A percentile compares a stretch with the other conserved stretches of the same genome.
Evolutionary conservation across 2,329 filamentous ascomycete species (phyloP).

Genomic region (Tolypocladium guangdongense): DNA sequence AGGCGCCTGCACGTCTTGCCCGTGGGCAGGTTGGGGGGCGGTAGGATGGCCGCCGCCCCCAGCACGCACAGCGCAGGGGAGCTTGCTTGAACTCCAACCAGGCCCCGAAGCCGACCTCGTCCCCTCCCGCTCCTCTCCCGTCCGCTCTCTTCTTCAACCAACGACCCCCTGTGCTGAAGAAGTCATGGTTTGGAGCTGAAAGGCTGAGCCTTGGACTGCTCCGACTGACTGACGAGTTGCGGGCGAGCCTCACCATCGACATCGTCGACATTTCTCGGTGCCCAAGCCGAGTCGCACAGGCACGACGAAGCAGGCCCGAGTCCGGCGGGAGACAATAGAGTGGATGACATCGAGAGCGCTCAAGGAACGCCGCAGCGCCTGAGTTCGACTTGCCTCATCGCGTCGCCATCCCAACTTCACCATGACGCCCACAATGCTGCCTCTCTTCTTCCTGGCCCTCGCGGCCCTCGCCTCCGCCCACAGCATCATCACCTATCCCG

Average conservation of each 20-base stretch:
- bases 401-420: background rate
- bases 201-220: background rate
- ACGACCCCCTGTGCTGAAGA: background rate
- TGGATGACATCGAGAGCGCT: background rate
- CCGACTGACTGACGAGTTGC: background rate
- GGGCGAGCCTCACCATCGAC: background rate
- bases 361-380: no score
- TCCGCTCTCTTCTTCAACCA: background rate
- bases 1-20: background rate
- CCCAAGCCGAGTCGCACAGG: background rate
- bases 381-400: background rate
- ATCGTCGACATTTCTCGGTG: background rate
- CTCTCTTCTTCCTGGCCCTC: constrained; percentile 21
- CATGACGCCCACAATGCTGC: background rate
- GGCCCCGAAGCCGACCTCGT: background rate
- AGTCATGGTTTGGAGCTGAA: background rate
- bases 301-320: background rate
- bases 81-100: background rate
- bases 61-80: background rate
- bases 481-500: constrained; percentile 76
- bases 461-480: constrained; percentile 49
- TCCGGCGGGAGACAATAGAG: background rate
- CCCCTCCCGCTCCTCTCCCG: background rate
- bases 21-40: background rate
- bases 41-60: background rate